Evolutionary conservation across 129 eudicot genomes (phyloP).

Genomic region (Chrysanthemum makinoi): DNA sequence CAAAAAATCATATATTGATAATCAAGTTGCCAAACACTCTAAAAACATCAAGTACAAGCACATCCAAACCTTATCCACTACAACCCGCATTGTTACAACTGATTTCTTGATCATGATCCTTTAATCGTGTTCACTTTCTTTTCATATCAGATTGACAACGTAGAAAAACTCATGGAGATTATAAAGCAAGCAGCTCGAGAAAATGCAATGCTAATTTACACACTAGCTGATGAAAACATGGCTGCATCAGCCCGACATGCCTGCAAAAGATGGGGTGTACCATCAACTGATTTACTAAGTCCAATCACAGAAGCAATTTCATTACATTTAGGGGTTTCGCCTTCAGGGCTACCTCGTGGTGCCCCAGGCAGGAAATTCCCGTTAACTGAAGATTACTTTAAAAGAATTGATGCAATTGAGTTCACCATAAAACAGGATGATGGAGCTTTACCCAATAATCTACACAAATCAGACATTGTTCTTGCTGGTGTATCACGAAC

Average conservation of each 20-base stretch:
- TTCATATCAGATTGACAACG: constrained; percentile 57
- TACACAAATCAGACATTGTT: constrained; percentile 69
- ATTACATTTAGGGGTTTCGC: constrained; percentile 75
- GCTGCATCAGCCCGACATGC: constrained; percentile 80
- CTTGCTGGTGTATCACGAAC: constrained; percentile 93
- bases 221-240: constrained; percentile 85
- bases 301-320: constrained; percentile 88
- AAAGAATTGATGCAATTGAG: constrained; percentile 87
- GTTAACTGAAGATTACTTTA: constrained; percentile 73
- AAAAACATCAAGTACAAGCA: too few relatives aligned
- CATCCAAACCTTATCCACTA: too few relatives aligned
- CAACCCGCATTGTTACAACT: neutral
- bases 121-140: neutral
- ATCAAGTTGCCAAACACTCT: too few relatives aligned
- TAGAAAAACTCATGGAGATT: constrained; percentile 69
- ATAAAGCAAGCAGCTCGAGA: constrained; percentile 88
- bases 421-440: constrained; percentile 96
- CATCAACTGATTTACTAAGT: constrained; percentile 67
- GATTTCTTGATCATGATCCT: neutral
- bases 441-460: constrained; percentile 82
- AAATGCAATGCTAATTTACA: constrained; percentile 86
- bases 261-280: constrained; percentile 77
- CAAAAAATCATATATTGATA: too few relatives aligned
- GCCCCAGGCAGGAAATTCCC: constrained; percentile 70
- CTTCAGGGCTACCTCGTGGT: constrained; percentile 91